phyloP scores from a whole-genome alignment of 345 rosid species.

The Anastatica hierochuntica region DNA sequence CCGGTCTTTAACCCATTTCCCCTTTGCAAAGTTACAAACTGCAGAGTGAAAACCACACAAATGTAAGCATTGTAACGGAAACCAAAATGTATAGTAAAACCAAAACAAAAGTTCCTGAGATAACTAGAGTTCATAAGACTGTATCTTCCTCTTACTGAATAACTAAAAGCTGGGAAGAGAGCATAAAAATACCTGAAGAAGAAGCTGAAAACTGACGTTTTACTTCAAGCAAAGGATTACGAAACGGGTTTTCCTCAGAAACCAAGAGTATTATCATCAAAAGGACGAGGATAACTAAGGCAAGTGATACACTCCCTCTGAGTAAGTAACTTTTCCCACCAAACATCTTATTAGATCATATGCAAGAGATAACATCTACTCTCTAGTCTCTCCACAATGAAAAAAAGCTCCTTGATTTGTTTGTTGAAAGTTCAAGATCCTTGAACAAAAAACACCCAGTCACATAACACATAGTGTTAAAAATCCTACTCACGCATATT shows the following conservation, averaged over 20 bases:
- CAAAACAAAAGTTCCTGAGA: too few species aligned
- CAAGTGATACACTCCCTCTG: constrained; percentile 28
- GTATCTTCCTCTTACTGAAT: neutral
- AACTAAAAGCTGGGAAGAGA: neutral
- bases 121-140: neutral
- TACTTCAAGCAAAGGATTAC: constrained; percentile 3
- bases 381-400: neutral
- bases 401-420: neutral
- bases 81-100: neutral
- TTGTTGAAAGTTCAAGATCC: constrained; percentile 15
- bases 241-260: constrained; percentile 19
- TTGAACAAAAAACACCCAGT: neutral
- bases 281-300: constrained; percentile 18
- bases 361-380: constrained; percentile 12
- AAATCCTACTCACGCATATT: neutral
- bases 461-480: neutral
- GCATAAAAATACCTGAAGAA: constrained; percentile 18
- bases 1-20: constrained; percentile 49
- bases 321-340: constrained; percentile 8
- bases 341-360: constrained; percentile 7
- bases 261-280: neutral
- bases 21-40: constrained; percentile 65
- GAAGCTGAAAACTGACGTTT: constrained; percentile 22
- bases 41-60: neutral
- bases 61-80: neutral